Evolutionary conservation across 495 filamentous ascomycete species (phyloP), one percentile per base, ranked within the genome.

Genomic region (Aspergillus campestris): DNA sequence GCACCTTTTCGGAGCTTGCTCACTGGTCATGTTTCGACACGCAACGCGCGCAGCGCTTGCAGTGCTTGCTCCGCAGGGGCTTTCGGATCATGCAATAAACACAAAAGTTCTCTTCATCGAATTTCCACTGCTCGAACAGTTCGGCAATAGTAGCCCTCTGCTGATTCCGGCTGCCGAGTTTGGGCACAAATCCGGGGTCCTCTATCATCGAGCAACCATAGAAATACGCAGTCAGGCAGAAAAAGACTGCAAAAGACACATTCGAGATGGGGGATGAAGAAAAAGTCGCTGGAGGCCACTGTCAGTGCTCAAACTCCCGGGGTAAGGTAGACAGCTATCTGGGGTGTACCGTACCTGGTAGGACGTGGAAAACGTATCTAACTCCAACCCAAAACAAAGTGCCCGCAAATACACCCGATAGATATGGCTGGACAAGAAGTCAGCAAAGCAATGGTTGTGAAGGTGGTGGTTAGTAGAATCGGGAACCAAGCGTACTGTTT

Each of bases 1-100:
- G 18, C 1, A 24, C 1, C 18, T 24, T 24, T 24, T 24, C 18
- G 18, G 18, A 24, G 18, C 18, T 24, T 24, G 68, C 89, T 72
- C 67, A 95, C 91, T 98, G 92, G 59, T 98, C 92, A 64, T 96
- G 86, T 66, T 92, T 95, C 28, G 92, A 88, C 51, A 98, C 82
- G 63, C 92, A 98, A 39, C 92, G 87, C 47, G 81, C 77, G 55
- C 92, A 98, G 50, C 83, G 76, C 56, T 81, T 83, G 68, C 92
- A 98, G 66, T 98, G 92, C 73, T 95, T 97, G 71, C 89, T 94
- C 39, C 92, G 77, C 42, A 97, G 65, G 6, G 92, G 94, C 60
- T 81, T 89, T 42, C 92, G 75, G 42, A 92, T 81, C 89, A 97
- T 95, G 67, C 92, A 98, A 30, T 75, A 74, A 28, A 92, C 82